Evolutionary conservation across 1,284 basidiomycete genomes (phyloP).

Genomic region (Ganoderma meredithae): DNA sequence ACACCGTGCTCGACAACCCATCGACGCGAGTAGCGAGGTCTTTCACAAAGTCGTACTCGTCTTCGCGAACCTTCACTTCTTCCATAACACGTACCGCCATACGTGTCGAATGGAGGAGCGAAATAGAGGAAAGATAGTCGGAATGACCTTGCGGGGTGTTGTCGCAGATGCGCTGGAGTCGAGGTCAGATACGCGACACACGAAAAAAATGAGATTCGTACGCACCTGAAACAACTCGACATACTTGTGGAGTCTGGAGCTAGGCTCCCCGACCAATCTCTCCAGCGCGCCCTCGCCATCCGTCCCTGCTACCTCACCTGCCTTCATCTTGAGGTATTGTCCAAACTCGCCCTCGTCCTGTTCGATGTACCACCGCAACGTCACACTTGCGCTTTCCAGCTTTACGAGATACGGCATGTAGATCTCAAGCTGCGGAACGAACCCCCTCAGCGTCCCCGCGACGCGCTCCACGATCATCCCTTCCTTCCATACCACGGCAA

Average conservation of each 20-base stretch:
- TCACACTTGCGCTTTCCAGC: constrained; percentile 66
- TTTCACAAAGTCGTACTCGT: constrained; percentile 80
- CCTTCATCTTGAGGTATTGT: constrained; percentile 84
- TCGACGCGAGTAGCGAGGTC: constrained; percentile 65
- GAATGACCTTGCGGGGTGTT: constrained; percentile 73
- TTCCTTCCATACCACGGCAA: constrained; percentile 28
- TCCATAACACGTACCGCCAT: constrained; percentile 77
- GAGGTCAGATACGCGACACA: background rate
- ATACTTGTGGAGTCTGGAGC: constrained; percentile 77
- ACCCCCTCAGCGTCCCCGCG: constrained; percentile 63
- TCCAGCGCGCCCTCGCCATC: constrained; percentile 70
- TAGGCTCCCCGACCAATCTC: constrained; percentile 77
- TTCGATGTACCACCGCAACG: constrained; percentile 44
- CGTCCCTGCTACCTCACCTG: constrained; percentile 57
- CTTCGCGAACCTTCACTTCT: constrained; percentile 85
- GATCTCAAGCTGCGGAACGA: constrained; percentile 74
- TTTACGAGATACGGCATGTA: constrained; percentile 88
- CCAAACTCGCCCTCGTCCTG: constrained; percentile 65
- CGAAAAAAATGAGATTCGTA: constrained; percentile 19
- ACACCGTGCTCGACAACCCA: constrained; percentile 58
- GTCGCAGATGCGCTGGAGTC: constrained; percentile 63
- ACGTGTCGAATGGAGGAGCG: constrained; percentile 72
- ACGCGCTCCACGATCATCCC: constrained; percentile 53
- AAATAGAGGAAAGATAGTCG: constrained; percentile 72
- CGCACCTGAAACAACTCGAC: constrained; percentile 79